Evolutionary conservation across 2,329 filamentous ascomycete species (phyloP).

Genomic region (Pezicula rhizophila): DNA sequence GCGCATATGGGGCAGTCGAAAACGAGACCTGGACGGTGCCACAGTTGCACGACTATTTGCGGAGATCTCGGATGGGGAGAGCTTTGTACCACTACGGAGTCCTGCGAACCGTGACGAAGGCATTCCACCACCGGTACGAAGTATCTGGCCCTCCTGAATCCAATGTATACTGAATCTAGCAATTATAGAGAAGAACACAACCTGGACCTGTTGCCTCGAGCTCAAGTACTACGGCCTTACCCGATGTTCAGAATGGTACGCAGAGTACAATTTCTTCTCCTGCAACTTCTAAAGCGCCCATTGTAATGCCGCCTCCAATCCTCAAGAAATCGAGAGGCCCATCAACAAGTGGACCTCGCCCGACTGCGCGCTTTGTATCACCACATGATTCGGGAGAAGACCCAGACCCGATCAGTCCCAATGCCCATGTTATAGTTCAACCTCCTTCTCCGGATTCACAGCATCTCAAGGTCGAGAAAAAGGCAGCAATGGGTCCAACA

Average conservation of each 20-base stretch:
- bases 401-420: conserved; percentile 35
- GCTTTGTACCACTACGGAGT: conserved; percentile 48
- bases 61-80: conserved; percentile 52
- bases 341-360: conserved; percentile 45
- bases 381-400: conserved; percentile 43
- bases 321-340: conserved; percentile 53
- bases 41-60: conserved; percentile 50
- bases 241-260: conserved; percentile 8
- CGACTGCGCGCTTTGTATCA: conserved; percentile 56
- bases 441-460: conserved; percentile 13
- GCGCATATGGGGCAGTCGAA: conserved; percentile 54
- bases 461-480: conserved; percentile 14
- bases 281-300: conserved; percentile 29
- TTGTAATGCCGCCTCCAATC: conserved; percentile 44
- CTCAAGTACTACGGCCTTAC: conserved; percentile 17
- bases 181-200: conserved; percentile 16
- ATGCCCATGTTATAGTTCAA: conserved; percentile 21
- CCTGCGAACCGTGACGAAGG: conserved; percentile 48
- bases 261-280: conserved; percentile 17
- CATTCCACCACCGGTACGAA: conserved; percentile 36
- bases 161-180: conserved; percentile 18
- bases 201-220: conserved; percentile 11
- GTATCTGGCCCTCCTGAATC: conserved; percentile 3
- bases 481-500: conserved; percentile 1
- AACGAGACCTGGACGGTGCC: conserved; percentile 42